Conservation (phyloP, 2,329 filamentous ascomycete species). For the Colletotrichum trifolii region DNA sequence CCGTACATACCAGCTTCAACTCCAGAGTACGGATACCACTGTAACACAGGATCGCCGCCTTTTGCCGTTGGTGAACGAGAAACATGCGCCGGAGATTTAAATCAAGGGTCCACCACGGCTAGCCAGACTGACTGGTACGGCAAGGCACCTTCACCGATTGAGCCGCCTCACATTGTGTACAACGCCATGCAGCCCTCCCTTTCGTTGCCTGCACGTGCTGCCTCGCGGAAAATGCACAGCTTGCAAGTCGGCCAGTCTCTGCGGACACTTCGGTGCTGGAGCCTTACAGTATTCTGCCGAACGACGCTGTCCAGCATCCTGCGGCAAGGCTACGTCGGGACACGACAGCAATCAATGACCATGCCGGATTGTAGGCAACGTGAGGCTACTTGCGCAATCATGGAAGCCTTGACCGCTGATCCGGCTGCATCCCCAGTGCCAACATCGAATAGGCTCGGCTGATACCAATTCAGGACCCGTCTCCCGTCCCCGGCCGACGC, state of each 20-base stretch:
- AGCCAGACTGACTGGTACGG: neutral
- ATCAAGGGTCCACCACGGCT: conserved; percentile 20
- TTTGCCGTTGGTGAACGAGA: conserved; percentile 11
- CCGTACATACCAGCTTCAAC: too few species aligned
- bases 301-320: neutral
- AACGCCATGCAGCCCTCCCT: conserved; percentile 1
- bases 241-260: too few species aligned
- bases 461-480: conserved; percentile 26
- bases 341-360: neutral
- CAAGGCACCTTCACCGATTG: conserved; percentile 11
- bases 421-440: neutral
- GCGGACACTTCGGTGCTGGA: too few species aligned
- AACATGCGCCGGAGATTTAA: conserved; percentile 33
- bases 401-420: conserved; percentile 16
- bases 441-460: conserved; percentile 11
- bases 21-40: neutral
- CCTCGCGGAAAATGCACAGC: neutral
- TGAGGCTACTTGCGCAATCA: conserved; percentile 1
- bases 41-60: neutral
- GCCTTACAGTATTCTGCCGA: conserved; percentile 6
- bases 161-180: conserved; percentile 13
- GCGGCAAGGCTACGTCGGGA: neutral
- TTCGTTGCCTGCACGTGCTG: neutral
- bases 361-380: neutral
- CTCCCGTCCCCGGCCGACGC: conserved; percentile 22